Percentiles rank a stretch among this genome's conserved stretches.
phyloP scores from a whole-genome alignment of 1,284 basidiomycete species.

The Rhodotorula sp. region DNA sequence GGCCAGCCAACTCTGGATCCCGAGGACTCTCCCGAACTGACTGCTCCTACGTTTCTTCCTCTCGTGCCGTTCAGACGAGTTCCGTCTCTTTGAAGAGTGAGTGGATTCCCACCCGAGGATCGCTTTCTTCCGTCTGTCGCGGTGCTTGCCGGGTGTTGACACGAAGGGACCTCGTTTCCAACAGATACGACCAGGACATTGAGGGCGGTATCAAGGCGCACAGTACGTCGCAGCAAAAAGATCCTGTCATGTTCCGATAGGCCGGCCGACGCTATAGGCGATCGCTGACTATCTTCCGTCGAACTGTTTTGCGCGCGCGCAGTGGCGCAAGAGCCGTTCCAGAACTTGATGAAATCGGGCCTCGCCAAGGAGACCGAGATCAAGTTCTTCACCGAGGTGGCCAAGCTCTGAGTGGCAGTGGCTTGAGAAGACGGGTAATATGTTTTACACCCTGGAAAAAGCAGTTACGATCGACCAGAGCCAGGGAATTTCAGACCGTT shows the following conservation, averaged over 20 bases:
- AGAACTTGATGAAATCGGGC: constrained; percentile 26
- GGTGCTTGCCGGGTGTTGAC: neutral
- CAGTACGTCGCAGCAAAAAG: constrained; percentile 9
- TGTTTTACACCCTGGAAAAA: neutral
- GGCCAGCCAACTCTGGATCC: neutral
- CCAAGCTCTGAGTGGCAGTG: neutral
- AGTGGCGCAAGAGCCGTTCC: constrained; percentile 30
- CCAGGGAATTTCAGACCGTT: too few relatives aligned
- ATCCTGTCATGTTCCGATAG: neutral
- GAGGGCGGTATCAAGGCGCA: constrained; percentile 31
- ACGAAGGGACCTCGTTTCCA: neutral
- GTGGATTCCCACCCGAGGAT: neutral
- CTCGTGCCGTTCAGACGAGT: neutral
- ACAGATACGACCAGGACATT: constrained; percentile 33
- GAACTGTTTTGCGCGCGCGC: neutral
- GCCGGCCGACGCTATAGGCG: neutral
- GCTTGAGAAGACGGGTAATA: neutral
- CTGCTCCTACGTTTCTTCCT: neutral
- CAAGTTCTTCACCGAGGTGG: constrained; percentile 26
- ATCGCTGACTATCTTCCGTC: too few relatives aligned
- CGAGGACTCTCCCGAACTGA: neutral
- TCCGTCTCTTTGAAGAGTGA: constrained; percentile 25
- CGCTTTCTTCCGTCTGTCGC: neutral
- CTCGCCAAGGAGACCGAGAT: constrained; percentile 20
- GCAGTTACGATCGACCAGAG: neutral